phyloP scores from a whole-genome alignment of 805 yeast species.

The Candida nonsorbophila region DNA sequence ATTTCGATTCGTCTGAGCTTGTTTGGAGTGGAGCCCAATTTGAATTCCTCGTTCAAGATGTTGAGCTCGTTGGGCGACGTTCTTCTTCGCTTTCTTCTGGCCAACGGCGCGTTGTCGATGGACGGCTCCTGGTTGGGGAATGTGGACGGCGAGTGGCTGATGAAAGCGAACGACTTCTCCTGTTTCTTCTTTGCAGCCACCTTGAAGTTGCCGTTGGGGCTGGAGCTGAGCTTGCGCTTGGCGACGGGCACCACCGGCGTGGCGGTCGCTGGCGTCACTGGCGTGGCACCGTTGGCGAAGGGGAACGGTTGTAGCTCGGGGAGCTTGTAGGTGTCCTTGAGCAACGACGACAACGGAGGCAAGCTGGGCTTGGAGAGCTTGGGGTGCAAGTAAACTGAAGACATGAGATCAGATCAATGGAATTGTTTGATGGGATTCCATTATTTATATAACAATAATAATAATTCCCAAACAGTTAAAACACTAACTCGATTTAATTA shows the following conservation, averaged over 20 bases:
- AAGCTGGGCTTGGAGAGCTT: slow-evolving; percentile 24
- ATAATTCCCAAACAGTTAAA: not conserved
- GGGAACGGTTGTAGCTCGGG: slow-evolving; percentile 5
- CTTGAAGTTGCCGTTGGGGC: slow-evolving; percentile 8
- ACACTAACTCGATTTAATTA: not conserved
- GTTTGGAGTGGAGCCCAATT: slow-evolving; percentile 74
- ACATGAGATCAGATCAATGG: slow-evolving; percentile 3
- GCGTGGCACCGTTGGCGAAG: not conserved
- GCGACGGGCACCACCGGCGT: slow-evolving; percentile 2
- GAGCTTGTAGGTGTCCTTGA: slow-evolving; percentile 9
- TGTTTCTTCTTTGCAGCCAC: slow-evolving; percentile 8
- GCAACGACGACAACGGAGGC: slow-evolving; percentile 37
- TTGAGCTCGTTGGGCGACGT: slow-evolving; percentile 84
- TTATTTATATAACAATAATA: slow-evolving; percentile 2
- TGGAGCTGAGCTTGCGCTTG: slow-evolving; percentile 1
- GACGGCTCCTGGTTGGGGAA: slow-evolving; percentile 77
- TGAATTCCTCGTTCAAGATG: slow-evolving; percentile 76
- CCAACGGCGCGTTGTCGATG: slow-evolving; percentile 87
- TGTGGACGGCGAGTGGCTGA: slow-evolving; percentile 87
- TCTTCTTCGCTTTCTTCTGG: slow-evolving; percentile 92
- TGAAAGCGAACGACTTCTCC: slow-evolving; percentile 66
- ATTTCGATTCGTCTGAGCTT: slow-evolving; percentile 70
- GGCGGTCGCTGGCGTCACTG: slow-evolving; percentile 2
- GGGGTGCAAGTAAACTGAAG: slow-evolving; percentile 27
- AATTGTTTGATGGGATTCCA: slow-evolving; percentile 1